Evolutionary conservation across 805 yeast species (phyloP), one percentile per base, ranked within the genome.

Genomic region (Metschnikowia amazonensis): DNA sequence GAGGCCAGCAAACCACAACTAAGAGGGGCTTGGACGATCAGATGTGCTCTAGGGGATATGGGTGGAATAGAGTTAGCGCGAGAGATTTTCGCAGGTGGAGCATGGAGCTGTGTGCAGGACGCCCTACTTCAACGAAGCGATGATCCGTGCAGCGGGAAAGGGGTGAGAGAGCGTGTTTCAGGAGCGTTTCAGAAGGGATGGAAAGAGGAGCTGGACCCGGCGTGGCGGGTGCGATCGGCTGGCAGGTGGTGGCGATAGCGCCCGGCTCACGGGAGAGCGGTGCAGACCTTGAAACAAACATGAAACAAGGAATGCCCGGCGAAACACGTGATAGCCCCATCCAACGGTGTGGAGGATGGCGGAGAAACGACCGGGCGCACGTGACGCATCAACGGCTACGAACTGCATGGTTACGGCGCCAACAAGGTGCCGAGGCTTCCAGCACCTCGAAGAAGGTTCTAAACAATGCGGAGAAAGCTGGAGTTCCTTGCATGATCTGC

Each of bases 61-160:
- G 11, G 24, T 27, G 33, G 30, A 25, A 25, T n/a, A 16, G 20
- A 36, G 37, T 20, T n/a, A n/a, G 39, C 29, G 40, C 31, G 31
- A 36, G 40, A 36, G 40, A 27, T 36, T 24, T 36, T 36, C 31
- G 32, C 31, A 24, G 23, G 30, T 25, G 14, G 35, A 30, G 21
- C 35, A 17, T 20, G 21, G 2, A 3, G 17, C 2, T 14, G 5
- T 21, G 13, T 35, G 38, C 38, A 35, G 38, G 38, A 14, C 17
- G 7, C 17, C 13, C 3, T 8, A 21, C 17, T 6, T 1, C 9
- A 7, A 9, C 35, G 6, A 11, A 20, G 24, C 23, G 23, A 18
- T 32, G 11, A 11, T 32, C 14, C 23, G n/a, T 8, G 8, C 14
- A 14, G 14, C 18, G 17, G 14, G 3, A 4, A 24, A 10, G 10